These are phyloP conservation scores for Gaeumannomyces tritici DNA, from an alignment of 2,329 filamentous ascomycete species.

Conservation along the genomic window DNA sequence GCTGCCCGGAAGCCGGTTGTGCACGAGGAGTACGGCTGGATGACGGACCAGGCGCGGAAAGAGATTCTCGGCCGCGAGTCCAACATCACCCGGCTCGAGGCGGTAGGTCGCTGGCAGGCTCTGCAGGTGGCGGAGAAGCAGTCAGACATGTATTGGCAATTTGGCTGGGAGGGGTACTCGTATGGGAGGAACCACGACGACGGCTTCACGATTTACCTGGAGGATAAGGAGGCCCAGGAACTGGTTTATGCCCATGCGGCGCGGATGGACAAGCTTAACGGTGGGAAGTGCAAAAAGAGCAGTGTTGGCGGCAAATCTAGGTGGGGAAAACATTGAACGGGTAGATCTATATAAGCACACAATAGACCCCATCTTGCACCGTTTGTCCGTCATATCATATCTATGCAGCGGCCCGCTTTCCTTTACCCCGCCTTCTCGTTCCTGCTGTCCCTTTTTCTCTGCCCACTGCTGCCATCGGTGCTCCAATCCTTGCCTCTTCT, in stretches of 20 bases:
- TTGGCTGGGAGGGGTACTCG: slow-evolving; percentile 37
- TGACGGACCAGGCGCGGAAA: slow-evolving; percentile 20
- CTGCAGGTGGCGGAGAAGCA: slow-evolving; percentile 36
- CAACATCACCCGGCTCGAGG: slow-evolving; percentile 28
- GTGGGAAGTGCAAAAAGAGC: background rate
- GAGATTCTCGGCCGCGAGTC: background rate
- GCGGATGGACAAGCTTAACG: slow-evolving; percentile 24
- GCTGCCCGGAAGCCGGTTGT: slow-evolving; percentile 55
- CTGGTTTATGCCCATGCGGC: slow-evolving; percentile 43
- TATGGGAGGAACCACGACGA: slow-evolving; percentile 45
- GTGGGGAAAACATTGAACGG: no score
- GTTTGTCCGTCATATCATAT: no score
- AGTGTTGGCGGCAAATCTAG: no score
- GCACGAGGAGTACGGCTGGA: slow-evolving; percentile 70
- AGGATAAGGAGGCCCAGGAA: slow-evolving; percentile 53
- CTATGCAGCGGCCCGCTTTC: no score
- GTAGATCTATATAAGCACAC: no score
- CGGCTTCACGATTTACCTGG: slow-evolving; percentile 53
- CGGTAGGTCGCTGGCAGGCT: slow-evolving; percentile 38
- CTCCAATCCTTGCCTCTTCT: no score
- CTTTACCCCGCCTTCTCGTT: no score
- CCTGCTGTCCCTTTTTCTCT: no score
- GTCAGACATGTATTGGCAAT: slow-evolving; percentile 48
- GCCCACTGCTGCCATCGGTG: no score
- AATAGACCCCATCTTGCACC: no score